These are phyloP conservation scores for Lophium mytilinum DNA, from an alignment of 495 filamentous ascomycete species.

Conservation along the genomic window DNA sequence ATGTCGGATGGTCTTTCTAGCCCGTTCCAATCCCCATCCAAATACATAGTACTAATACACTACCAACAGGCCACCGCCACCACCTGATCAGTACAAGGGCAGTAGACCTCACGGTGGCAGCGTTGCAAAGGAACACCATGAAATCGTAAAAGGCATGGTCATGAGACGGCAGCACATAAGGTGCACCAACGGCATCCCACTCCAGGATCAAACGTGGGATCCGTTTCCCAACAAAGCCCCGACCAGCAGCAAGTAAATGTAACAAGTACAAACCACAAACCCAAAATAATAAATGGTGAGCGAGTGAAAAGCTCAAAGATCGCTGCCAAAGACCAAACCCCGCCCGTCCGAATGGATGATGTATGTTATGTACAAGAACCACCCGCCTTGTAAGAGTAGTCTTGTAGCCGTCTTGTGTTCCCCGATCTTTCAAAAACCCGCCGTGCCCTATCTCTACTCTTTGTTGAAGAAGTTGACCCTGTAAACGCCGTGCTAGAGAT, in stretches of 20 bases:
- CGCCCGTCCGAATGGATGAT: neutral
- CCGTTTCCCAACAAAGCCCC: neutral
- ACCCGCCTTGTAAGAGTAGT: neutral
- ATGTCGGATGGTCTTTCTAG: too few species aligned
- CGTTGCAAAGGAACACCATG: conserved; percentile 2
- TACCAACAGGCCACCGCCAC: neutral
- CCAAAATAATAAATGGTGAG: neutral
- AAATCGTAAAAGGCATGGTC: conserved; percentile 11
- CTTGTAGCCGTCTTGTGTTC: neutral
- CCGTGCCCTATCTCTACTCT: conserved; percentile 10
- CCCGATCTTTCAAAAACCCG: conserved; percentile 14
- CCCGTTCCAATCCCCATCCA: neutral
- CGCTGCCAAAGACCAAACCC: neutral
- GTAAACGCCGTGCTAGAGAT: conserved; percentile 18
- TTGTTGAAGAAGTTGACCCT: neutral
- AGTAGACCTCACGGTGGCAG: conserved; percentile 9
- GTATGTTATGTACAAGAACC: neutral
- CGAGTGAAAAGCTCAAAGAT: neutral
- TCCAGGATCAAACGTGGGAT: conserved; percentile 12
- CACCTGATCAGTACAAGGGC: conserved; percentile 5
- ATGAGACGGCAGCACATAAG: neutral
- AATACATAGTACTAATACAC: neutral
- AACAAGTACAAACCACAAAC: neutral
- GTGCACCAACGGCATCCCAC: conserved; percentile 5
- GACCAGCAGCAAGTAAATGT: too few species aligned